Conservation (phyloP, 176 grass and related monocot species). For the Eleusine coracana region DNA sequence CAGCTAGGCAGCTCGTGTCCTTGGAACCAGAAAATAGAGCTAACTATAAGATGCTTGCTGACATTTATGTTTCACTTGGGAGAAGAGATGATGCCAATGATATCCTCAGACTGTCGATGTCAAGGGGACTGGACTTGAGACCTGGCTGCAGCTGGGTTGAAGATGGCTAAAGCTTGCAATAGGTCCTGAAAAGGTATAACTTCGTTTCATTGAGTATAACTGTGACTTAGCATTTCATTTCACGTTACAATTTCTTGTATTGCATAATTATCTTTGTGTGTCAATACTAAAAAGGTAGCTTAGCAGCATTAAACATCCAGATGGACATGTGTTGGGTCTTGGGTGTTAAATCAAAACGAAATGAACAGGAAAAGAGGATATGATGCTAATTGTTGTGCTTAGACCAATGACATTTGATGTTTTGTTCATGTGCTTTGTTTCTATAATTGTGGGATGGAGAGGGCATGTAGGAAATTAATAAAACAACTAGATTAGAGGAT, state of each 20-base stretch:
- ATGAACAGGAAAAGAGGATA: neutral
- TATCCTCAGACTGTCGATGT: slow-evolving; percentile 41
- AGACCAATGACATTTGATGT: slow-evolving; percentile 7
- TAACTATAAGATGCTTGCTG: slow-evolving; percentile 75
- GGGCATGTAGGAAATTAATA: neutral
- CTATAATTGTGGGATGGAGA: too few relatives aligned
- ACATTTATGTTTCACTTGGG: slow-evolving; percentile 72
- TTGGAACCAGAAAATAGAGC: slow-evolving; percentile 69
- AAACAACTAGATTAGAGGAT: neutral
- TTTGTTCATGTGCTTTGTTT: neutral
- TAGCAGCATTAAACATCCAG: slow-evolving; percentile 11
- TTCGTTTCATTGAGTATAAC: slow-evolving; percentile 10
- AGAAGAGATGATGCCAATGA: slow-evolving; percentile 54
- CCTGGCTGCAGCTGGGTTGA: slow-evolving; percentile 70
- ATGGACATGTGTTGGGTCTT: neutral
- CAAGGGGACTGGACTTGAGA: slow-evolving; percentile 43
- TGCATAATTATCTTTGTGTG: neutral
- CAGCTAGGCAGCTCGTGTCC: slow-evolving; percentile 51
- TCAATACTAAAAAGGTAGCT: slow-evolving; percentile 7
- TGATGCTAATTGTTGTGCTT: neutral
- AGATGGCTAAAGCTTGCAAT: slow-evolving; percentile 41
- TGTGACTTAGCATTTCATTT: neutral
- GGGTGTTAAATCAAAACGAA: neutral
- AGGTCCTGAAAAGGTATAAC: slow-evolving; percentile 41
- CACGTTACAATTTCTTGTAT: slow-evolving; percentile 16